These are phyloP conservation scores for Bolboschoenoplectus hybrid DNA, from an alignment of 202 grass and related monocot species.

Conservation along the genomic window DNA sequence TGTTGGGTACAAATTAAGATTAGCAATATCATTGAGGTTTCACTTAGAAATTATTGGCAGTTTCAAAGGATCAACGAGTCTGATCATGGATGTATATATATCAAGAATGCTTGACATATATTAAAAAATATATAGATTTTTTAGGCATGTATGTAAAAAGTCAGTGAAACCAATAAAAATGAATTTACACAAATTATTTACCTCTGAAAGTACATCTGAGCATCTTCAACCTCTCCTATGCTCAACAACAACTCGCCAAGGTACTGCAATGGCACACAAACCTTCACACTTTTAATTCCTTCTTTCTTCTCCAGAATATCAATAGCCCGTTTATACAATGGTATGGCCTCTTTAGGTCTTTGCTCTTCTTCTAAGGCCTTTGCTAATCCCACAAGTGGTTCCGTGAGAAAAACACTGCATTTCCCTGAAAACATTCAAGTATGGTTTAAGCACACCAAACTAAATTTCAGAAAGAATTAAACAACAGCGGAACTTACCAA, in stretches of 20 bases:
- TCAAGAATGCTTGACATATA: background rate
- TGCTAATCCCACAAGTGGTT: constrained; percentile 51
- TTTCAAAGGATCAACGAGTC: background rate
- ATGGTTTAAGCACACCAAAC: background rate
- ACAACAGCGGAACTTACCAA: constrained; percentile 19
- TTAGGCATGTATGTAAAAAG: constrained; percentile 4
- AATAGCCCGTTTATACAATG: constrained; percentile 44
- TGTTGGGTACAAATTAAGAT: constrained; percentile 14
- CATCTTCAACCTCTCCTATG: constrained; percentile 45
- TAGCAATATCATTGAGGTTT: background rate
- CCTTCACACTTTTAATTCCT: constrained; percentile 36
- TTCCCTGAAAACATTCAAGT: constrained; percentile 38
- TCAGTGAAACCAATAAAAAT: background rate
- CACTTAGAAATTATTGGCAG: background rate
- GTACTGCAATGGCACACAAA: constrained; percentile 40
- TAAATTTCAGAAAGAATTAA: background rate
- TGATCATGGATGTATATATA: background rate
- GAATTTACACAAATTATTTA: background rate
- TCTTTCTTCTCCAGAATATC: constrained; percentile 45
- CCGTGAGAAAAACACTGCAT: constrained; percentile 36
- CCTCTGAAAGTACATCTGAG: constrained; percentile 41
- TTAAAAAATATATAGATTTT: background rate
- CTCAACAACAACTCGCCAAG: constrained; percentile 46
- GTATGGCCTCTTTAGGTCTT: constrained; percentile 44
- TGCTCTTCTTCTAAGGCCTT: constrained; percentile 40